Evolutionary conservation across 2,329 filamentous ascomycete species (phyloP), one percentile per base, ranked within the genome.

Genomic region (Blastomyces gilchristii): DNA sequence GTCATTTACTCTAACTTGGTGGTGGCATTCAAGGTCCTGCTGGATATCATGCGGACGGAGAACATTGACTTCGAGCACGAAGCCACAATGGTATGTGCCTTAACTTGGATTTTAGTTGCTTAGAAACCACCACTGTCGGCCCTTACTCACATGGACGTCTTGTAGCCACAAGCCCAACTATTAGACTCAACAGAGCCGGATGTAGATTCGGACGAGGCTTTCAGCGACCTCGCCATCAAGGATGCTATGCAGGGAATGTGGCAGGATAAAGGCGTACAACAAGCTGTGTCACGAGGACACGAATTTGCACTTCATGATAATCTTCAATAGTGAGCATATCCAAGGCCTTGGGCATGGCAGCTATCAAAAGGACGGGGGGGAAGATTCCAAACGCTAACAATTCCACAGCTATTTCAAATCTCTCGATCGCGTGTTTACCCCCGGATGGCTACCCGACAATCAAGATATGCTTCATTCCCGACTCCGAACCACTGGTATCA

Each of bases 261-360:
- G 94, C 79, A 78, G 34, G 93, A 99, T 75, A 80, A 78, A 50
- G 91, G 92, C 64, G 89, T 97, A 61, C 90, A 91, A 74, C 81
- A 86, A 70, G 91, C 91, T n/a, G 94, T 97, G 68, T 82, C 86
- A 59, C 93, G 94, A 77, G 94, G 94, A 69, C 96, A 97, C 75
- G 93, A 97, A 79, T 97, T 93, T 77, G 93, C 94, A 22, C 83
- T 97, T 59, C 92, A 97, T 75, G 94, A 97, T 79, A 97, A 97
- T 72, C 78, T 97, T 68, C 86, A 87, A 78, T 99, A 97, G 91
- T 97, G 80, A 72, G 89, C 80, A 63, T 14, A 49, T n/a, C 12
- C 28, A 22, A 41, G 28, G 49, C 18, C 41, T 28, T 16, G 28
- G 11, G 11, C 18, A 4, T 22, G 22, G 37, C 28, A 16, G 18